These are phyloP conservation scores for Yamadazyma olivae DNA, from an alignment of 805 yeast species.

Conservation along the genomic window DNA sequence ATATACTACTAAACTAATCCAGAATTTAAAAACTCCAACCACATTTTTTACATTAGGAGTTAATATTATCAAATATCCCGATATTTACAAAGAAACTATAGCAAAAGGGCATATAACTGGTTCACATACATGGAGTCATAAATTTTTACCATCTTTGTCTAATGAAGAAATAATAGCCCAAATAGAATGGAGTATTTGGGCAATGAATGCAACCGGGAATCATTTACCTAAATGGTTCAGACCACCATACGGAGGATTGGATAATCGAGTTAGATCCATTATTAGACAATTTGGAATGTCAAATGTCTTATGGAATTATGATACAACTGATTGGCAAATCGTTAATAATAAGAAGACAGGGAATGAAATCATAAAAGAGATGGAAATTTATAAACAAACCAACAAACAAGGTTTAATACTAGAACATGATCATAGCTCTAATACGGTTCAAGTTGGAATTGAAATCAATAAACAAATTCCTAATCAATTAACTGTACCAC, in stretches of 20 bases:
- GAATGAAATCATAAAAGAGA: conserved; percentile 52
- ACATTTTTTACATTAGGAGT: conserved; percentile 87
- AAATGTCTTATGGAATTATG: conserved; percentile 87
- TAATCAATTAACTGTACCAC: conserved; percentile 75
- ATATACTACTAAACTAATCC: conserved; percentile 59
- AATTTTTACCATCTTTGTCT: conserved; percentile 69
- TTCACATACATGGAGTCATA: conserved; percentile 92
- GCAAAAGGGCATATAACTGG: conserved; percentile 75
- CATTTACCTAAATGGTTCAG: conserved; percentile 91
- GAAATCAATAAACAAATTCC: conserved; percentile 50
- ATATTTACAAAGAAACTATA: conserved; percentile 56
- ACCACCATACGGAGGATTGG: conserved; percentile 96
- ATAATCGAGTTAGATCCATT: conserved; percentile 78
- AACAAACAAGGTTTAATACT: conserved; percentile 61
- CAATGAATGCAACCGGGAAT: conserved; percentile 90
- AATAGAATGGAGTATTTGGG: conserved; percentile 95
- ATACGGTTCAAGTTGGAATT: conserved; percentile 68
- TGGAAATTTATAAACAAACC: conserved; percentile 45
- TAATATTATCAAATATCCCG: conserved; percentile 75
- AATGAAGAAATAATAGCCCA: conserved; percentile 87
- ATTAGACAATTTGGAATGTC: conserved; percentile 83
- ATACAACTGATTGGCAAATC: conserved; percentile 88
- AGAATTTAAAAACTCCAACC: conserved; percentile 48
- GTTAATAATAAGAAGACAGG: conserved; percentile 44
- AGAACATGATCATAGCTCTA: conserved; percentile 76